Percentiles rank a stretch among this genome's conserved stretches.
Evolutionary conservation across 139 green algal genomes (phyloP).

Genomic region (Ettlia oleoabundans): DNA sequence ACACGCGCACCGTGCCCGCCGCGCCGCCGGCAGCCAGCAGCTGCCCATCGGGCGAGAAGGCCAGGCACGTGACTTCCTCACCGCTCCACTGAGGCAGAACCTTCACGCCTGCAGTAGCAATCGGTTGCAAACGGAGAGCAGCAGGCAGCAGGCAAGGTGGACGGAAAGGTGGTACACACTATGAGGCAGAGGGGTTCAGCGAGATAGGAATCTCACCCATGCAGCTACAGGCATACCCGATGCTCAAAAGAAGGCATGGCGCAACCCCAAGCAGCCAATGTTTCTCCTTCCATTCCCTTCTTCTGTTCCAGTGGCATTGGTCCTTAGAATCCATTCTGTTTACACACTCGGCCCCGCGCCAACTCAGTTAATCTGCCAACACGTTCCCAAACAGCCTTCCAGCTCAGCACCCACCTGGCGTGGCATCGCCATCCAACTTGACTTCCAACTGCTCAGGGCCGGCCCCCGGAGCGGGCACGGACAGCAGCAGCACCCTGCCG

Average conservation of each 20-base stretch:
- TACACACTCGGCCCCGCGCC: too few relatives aligned
- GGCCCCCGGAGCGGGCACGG: conserved; percentile 1
- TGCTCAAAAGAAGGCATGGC: too few relatives aligned
- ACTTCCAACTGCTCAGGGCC: conserved; percentile 22
- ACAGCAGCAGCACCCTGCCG: conserved; percentile 44
- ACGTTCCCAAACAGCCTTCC: neutral
- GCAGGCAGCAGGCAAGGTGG: neutral
- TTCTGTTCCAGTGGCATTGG: too few relatives aligned
- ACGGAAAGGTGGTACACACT: too few relatives aligned
- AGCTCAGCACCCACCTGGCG: too few relatives aligned
- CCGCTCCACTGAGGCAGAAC: conserved; percentile 21
- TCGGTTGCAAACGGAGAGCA: neutral
- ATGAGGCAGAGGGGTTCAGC: too few relatives aligned
- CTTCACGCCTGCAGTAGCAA: neutral
- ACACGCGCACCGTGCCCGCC: conserved; percentile 52
- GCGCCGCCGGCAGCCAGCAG: conserved; percentile 60
- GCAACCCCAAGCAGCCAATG: too few relatives aligned
- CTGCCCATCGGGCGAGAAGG: conserved; percentile 55
- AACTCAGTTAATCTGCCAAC: neutral
- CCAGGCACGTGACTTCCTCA: conserved; percentile 44
- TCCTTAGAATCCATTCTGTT: too few relatives aligned
- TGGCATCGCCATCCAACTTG: neutral
- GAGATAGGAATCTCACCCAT: too few relatives aligned
- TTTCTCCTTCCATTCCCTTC: too few relatives aligned
- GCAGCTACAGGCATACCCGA: too few relatives aligned